Percentiles rank a stretch among this genome's conserved stretches.
Evolutionary conservation across 2,329 filamentous ascomycete species (phyloP).

Genomic region (Ophiostoma perfectum): DNA sequence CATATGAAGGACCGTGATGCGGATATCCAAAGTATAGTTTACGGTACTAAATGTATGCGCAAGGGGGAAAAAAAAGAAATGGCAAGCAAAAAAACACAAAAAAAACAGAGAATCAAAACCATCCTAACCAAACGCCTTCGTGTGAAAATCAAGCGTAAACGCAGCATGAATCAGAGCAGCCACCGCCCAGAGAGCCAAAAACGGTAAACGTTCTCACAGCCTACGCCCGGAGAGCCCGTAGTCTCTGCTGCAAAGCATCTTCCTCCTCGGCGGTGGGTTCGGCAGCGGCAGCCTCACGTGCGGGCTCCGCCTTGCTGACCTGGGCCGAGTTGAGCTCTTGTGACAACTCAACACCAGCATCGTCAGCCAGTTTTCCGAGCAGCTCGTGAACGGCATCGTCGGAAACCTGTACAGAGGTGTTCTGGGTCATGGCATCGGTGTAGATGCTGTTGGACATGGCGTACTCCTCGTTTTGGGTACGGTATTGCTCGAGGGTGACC

Average conservation of each 20-base stretch:
- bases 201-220: background rate
- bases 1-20: background rate
- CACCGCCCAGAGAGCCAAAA: background rate
- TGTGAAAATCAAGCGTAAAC: background rate
- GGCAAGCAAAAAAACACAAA: background rate
- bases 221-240: conserved; percentile 51
- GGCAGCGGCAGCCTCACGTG: conserved; percentile 46
- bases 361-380: conserved; percentile 79
- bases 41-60: background rate
- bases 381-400: conserved; percentile 82
- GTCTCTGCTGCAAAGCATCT: conserved; percentile 62
- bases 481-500: conserved; percentile 56
- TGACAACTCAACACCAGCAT: conserved; percentile 76
- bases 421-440: conserved; percentile 76
- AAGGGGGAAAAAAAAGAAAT: background rate
- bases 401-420: conserved; percentile 66
- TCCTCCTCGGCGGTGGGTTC: conserved; percentile 74
- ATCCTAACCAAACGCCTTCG: background rate
- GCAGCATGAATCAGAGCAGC: conserved; percentile 46
- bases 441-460: conserved; percentile 68
- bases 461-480: conserved; percentile 58
- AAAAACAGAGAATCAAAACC: background rate
- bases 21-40: background rate
- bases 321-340: conserved; percentile 62
- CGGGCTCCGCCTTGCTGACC: conserved; percentile 53